Percentiles rank a stretch among this genome's conserved stretches.
phyloP scores from a whole-genome alignment of 345 rosid species.

The Lepidium aucheri region DNA sequence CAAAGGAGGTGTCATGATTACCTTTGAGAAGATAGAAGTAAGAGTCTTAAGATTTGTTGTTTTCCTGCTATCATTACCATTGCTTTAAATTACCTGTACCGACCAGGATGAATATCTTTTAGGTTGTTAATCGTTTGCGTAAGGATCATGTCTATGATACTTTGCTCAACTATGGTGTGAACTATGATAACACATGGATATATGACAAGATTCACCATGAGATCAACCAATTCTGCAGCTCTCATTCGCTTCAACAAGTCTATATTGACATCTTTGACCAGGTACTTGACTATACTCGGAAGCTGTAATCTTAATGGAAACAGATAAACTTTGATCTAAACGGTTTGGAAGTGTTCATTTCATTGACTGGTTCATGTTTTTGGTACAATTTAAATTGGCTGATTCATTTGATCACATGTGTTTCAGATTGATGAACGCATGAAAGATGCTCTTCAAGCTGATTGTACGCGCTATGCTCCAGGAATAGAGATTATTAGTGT shows the following conservation, averaged over 20 bases:
- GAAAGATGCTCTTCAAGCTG: constrained; percentile 91
- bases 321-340: neutral
- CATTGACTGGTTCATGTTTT: neutral
- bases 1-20: constrained; percentile 93
- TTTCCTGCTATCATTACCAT: neutral
- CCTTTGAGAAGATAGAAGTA: constrained; percentile 91
- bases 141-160: constrained; percentile 83
- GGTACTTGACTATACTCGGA: constrained; percentile 33
- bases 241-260: constrained; percentile 88
- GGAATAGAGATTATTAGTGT: constrained; percentile 90
- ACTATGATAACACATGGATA: constrained; percentile 90
- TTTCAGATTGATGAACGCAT: constrained; percentile 88
- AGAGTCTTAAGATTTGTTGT: neutral
- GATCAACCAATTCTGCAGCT: constrained; percentile 97
- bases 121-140: constrained; percentile 79
- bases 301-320: neutral
- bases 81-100: neutral
- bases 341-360: neutral
- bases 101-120: neutral
- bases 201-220: constrained; percentile 98
- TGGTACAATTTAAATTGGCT: neutral
- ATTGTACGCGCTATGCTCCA: constrained; percentile 85
- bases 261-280: constrained; percentile 95
- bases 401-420: neutral
- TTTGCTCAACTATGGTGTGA: constrained; percentile 71